Evolutionary conservation across 495 filamentous ascomycete species (phyloP), one percentile per base, ranked within the genome.

Genomic region (Cercophora newfieldiana): DNA sequence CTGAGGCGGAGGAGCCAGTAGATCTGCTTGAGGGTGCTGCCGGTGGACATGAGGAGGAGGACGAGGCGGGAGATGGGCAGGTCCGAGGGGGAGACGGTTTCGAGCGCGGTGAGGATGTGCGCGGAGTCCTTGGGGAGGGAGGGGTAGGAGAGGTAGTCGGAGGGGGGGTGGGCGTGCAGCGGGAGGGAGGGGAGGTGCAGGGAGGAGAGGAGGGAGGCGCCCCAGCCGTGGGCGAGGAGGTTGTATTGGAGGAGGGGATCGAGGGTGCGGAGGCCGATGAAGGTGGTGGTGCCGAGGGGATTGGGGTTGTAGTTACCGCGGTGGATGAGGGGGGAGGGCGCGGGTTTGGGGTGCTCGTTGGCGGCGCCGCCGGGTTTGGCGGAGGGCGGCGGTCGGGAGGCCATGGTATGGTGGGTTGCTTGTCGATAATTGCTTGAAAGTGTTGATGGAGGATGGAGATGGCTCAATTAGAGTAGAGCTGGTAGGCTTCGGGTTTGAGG

Each of bases 241-340:
- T 71, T 72, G 70, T 85, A 85, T 74, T 90, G 88, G 24, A 89
- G 76, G 22, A 82, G 75, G 7, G 83, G 75, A 68, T 90, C 87
- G 66, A 83, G 74, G 7, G 79, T 71, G 58, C 87, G 86, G 2
- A 88, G 79, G 59, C 81, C 81, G 67, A 88, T 66, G 76, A 90
- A 90, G 70, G 82, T 73, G 2, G 80, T 68, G 3, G 76, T 84
- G 12, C 86, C 87, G 7, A 78, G 48, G 8, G 79, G 79, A 7
- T 83, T 82, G 56, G 80, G 65, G 8, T 67, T 62, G 61, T 82
- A 82, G 63, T 66, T 60, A 64, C 77, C 77, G 7, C 77, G 75
- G 0, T 63, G 19, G 69, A 80, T 76, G 0, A 79, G 64, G 69
- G 77, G 7, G 48, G 47, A 16, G 12, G 56, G 26, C 1, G 12